Percentiles rank a stretch among this genome's conserved stretches.
These are phyloP conservation scores for Sesbania bispinosa DNA, from an alignment of 306 rosid species.

Conservation along the genomic window DNA sequence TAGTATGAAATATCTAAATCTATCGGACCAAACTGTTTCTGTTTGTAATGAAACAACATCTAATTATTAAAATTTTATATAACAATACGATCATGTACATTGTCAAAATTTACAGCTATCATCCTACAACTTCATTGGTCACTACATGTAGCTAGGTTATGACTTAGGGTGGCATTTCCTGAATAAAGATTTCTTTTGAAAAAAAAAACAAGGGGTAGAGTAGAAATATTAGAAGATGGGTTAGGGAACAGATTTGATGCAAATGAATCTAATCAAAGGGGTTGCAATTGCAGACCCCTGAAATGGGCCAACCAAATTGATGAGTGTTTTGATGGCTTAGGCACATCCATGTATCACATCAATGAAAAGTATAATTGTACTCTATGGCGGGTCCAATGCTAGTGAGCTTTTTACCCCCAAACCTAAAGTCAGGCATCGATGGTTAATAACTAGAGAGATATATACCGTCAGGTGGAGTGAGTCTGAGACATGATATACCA, in stretches of 20 bases:
- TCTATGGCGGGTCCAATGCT: slow-evolving; percentile 25
- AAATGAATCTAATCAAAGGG: background rate
- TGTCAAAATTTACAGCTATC: background rate
- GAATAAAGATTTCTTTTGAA: background rate
- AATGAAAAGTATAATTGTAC: slow-evolving; percentile 34
- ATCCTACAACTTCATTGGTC: background rate
- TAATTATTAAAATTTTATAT: too few species aligned
- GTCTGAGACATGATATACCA: slow-evolving; percentile 9
- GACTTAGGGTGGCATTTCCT: background rate
- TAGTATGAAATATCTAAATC: too few species aligned
- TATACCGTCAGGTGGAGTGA: slow-evolving; percentile 32
- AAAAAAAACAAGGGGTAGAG: background rate
- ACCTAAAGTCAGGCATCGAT: slow-evolving; percentile 32
- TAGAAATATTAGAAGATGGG: background rate
- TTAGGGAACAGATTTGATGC: background rate
- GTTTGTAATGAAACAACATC: too few species aligned
- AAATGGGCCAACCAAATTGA: slow-evolving; percentile 10
- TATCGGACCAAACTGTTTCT: too few species aligned
- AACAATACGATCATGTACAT: too few species aligned
- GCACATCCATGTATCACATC: slow-evolving; percentile 43
- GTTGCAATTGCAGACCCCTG: background rate
- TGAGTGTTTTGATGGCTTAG: slow-evolving; percentile 8
- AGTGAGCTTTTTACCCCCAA: background rate
- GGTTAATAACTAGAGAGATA: slow-evolving; percentile 20
- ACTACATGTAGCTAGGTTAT: background rate